phyloP scores from a whole-genome alignment of 2,329 filamentous ascomycete species.

The Alternaria conjuncta region DNA sequence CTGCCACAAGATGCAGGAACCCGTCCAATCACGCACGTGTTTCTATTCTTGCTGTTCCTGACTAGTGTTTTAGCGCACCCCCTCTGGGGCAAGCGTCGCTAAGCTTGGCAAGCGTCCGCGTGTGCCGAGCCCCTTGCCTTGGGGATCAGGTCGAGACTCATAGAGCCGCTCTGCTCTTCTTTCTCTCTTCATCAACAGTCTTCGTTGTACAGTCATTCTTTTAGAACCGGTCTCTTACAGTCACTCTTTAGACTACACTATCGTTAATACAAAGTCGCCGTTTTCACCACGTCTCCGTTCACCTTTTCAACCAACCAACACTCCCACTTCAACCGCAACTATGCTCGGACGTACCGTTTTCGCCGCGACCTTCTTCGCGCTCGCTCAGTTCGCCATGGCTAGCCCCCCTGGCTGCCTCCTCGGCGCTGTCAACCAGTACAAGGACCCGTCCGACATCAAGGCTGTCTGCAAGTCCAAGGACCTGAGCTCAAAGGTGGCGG shows the following conservation, averaged over 20 bases:
- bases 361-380: constrained; percentile 32
- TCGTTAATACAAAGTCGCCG: constrained; percentile 14
- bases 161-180: constrained; percentile 1
- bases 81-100: constrained; percentile 11
- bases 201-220: constrained; percentile 22
- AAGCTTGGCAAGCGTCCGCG: constrained; percentile 5
- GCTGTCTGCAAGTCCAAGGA: constrained; percentile 39
- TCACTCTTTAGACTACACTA: constrained; percentile 26
- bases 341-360: constrained; percentile 41
- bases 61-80: constrained; percentile 19
- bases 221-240: constrained; percentile 7
- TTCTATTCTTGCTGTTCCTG: constrained; percentile 26
- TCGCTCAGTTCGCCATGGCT: constrained; percentile 31
- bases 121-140: constrained; percentile 10
- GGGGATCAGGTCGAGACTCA: constrained; percentile 9
- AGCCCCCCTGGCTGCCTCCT: constrained; percentile 38
- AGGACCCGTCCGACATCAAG: constrained; percentile 33
- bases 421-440: constrained; percentile 39
- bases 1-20: constrained; percentile 14
- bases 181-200: constrained; percentile 13
- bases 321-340: constrained; percentile 11
- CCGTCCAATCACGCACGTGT: constrained; percentile 17
- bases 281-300: neutral
- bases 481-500: constrained; percentile 26
- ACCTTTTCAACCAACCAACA: neutral